Evolutionary conservation across 192 early-diverging fungal genomes (phyloP), one percentile per base, ranked within the genome.

Genomic region (Umbelopsis sp.): DNA sequence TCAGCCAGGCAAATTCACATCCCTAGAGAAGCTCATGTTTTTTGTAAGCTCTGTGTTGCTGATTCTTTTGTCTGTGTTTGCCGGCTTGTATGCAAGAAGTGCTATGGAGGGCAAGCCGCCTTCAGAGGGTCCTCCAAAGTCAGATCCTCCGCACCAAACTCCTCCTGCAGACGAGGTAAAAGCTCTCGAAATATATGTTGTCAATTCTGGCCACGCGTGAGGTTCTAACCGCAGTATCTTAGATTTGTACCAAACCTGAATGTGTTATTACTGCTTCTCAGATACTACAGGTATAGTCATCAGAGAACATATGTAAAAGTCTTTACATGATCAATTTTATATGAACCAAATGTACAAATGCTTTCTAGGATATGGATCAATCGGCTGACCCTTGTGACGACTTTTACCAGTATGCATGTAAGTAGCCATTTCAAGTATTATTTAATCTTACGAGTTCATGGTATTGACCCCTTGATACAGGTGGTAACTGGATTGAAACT

Each of bases 381-480:
- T 66, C 71, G 2, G 82, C 76, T 3, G 83, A 92, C 75, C 89
- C 90, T 18, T 92, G 90, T 45, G 74, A 85, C 9, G 89, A 92
- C 68, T 92, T 92, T 75, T 91, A 84, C 68, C 78, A 84, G 52
- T 91, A 83, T 71, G 80, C 77, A 49, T 88, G 90, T 90, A 84
- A 74, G 84, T 30, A 27, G 15, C 22, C 48, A 12, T 4, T 46
- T 13, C 7, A 53, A 47, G 7, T 20, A 41, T 1, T 11, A 27
- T 30, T 61, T 33, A 45, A n/a, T 50, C 27, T 33, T 65, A 47
- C 21, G 15, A 35, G 20, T 49, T 2, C 9, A 11, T 12, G 27
- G 27, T 23, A 35, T 64, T 66, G 30, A 55, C 16, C 12, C 41
- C 13, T 50, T 46, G 21, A 23, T 16, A 27, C 71, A 88, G 86